Percentiles rank a stretch among this genome's conserved stretches.
phyloP scores from a whole-genome alignment of 352 stramenopile species.

The Pythium chondricola region DNA sequence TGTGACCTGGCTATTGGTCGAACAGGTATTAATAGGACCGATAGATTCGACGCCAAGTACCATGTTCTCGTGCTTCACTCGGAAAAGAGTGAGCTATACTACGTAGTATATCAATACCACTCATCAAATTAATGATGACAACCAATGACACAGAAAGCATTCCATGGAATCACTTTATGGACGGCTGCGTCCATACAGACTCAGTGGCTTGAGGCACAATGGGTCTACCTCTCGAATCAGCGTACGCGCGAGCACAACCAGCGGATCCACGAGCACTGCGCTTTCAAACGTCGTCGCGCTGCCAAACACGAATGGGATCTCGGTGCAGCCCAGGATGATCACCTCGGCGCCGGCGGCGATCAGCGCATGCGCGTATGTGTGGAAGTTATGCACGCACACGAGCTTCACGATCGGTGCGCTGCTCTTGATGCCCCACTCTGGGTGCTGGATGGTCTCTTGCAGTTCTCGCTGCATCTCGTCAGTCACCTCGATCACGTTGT shows the following conservation, averaged over 20 bases:
- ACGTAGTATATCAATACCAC: too few species aligned
- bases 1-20: too few species aligned
- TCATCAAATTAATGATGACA: too few species aligned
- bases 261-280: slow-evolving; percentile 31
- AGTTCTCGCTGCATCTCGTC: slow-evolving; percentile 27
- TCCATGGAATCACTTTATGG: too few species aligned
- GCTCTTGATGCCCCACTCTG: slow-evolving; percentile 52
- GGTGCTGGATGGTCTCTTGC: slow-evolving; percentile 46
- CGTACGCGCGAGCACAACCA: slow-evolving; percentile 38
- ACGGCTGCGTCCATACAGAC: slow-evolving; percentile 12
- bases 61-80: too few species aligned
- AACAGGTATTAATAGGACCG: too few species aligned
- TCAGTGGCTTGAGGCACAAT: slow-evolving; percentile 31
- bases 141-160: too few species aligned
- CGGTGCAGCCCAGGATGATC: slow-evolving; percentile 41
- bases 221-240: slow-evolving; percentile 42
- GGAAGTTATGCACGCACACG: slow-evolving; percentile 33
- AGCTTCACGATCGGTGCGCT: slow-evolving; percentile 28
- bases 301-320: slow-evolving; percentile 44
- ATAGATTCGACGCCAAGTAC: too few species aligned
- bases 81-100: too few species aligned
- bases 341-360: slow-evolving; percentile 28
- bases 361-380: slow-evolving; percentile 29
- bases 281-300: slow-evolving; percentile 26
- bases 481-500: slow-evolving; percentile 31